A percentile compares a stretch with the other conserved stretches of the same genome.
Conservation (phyloP, 331 rosid species). For the Stylosanthes scabra region DNA sequence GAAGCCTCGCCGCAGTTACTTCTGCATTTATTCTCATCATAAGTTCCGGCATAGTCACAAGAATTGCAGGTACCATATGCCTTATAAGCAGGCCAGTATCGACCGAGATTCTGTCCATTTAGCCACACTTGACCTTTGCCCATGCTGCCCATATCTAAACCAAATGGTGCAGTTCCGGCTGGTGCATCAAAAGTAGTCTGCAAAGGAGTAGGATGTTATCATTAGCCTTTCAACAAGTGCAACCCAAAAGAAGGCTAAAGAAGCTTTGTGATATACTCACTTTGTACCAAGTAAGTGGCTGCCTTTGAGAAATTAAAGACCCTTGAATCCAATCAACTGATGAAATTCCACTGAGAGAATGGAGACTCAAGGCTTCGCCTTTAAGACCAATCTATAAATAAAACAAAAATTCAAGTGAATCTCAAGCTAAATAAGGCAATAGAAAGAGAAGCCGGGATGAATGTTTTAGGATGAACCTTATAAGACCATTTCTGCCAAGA, state of each 20-base stretch:
- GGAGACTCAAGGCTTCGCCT: conserved; percentile 89
- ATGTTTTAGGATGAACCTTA: conserved; percentile 61
- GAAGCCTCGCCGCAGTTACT: conserved; percentile 86
- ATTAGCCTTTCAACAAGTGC: conserved; percentile 7
- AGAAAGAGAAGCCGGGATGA: conserved; percentile 11
- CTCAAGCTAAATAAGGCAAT: conserved; percentile 26
- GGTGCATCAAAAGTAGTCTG: conserved; percentile 88
- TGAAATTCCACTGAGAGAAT: conserved; percentile 79
- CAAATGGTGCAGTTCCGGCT: conserved; percentile 77
- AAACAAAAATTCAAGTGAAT: conserved; percentile 34
- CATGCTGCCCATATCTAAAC: conserved; percentile 91
- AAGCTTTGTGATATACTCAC: conserved; percentile 51
- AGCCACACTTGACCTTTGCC: conserved; percentile 96
- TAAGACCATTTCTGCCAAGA: conserved; percentile 97
- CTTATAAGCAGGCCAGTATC: conserved; percentile 88
- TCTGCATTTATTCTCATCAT: conserved; percentile 69
- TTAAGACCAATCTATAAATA: conserved; percentile 85
- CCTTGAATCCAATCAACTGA: conserved; percentile 82
- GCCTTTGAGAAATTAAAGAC: conserved; percentile 49
- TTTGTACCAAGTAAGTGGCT: conserved; percentile 91
- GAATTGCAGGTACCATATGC: conserved; percentile 74
- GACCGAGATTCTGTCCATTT: conserved; percentile 84
- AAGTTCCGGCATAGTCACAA: conserved; percentile 83
- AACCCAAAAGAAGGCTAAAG: conserved; percentile 25
- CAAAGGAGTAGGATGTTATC: conserved; percentile 26